phyloP scores from a whole-genome alignment of 2,329 filamentous ascomycete species.

The Gyromitra esculenta region DNA sequence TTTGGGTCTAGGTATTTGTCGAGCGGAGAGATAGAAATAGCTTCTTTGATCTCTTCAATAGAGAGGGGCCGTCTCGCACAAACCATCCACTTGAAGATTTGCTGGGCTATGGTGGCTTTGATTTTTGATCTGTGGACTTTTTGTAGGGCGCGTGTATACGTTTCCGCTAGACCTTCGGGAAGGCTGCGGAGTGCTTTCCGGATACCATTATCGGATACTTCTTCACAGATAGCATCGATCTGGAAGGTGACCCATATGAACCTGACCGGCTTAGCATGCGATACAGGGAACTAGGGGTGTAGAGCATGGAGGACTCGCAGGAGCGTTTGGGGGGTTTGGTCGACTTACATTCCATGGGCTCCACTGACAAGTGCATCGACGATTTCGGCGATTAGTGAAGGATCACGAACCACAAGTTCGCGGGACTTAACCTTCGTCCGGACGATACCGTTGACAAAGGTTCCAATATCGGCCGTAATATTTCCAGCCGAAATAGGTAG shows the following conservation, averaged over 20 bases:
- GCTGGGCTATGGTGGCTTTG: constrained; percentile 19
- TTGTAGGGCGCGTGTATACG: constrained; percentile 26
- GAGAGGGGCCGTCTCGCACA: constrained; percentile 1
- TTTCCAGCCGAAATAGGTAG: constrained; percentile 13
- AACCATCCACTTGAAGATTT: constrained; percentile 36
- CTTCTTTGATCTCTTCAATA: constrained; percentile 31
- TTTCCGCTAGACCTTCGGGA: constrained; percentile 35
- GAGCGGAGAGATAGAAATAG: constrained; percentile 16
- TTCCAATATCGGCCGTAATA: background rate
- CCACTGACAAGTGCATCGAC: background rate
- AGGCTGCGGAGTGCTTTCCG: constrained; percentile 25
- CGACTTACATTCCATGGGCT: constrained; percentile 3
- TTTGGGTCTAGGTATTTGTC: constrained; percentile 10
- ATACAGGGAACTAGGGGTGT: background rate
- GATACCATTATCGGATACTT: constrained; percentile 10
- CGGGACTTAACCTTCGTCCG: background rate
- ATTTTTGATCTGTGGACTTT: constrained; percentile 6
- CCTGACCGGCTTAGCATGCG: background rate
- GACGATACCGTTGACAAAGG: background rate
- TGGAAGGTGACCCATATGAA: constrained; percentile 47
- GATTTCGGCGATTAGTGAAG: background rate
- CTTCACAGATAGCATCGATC: constrained; percentile 25
- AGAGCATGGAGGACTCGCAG: background rate
- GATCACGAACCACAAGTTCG: background rate
- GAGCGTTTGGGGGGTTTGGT: too few species aligned